Evolutionary conservation across 208 protist genomes (phyloP), one percentile per base, ranked within the genome.

Genomic region (Trypanosoma conorhini): DNA sequence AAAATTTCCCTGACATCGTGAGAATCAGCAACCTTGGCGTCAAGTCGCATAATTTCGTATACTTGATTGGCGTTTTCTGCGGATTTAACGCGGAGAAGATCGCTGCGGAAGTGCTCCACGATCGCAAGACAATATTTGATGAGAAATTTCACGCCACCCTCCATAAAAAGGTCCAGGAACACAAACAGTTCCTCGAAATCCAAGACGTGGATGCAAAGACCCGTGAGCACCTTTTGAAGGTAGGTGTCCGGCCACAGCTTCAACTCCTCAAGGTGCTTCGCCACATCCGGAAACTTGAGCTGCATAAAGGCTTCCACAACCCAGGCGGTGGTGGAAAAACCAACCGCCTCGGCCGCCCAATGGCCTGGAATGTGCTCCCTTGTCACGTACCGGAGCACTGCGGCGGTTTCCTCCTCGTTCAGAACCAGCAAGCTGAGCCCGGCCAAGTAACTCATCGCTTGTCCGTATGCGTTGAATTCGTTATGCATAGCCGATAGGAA

Each of bases 231-330:
- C 73, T 96, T 96, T 72, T 96, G 91, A 26, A 96, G 79, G 72
- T 96, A 96, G 0, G 91, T 96, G 77, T 96, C 91, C 2, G 91
- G 91, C 88, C 88, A 94, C 67, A 96, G 87, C 22, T 94, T 94
- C 55, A 96, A 76, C 38, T 74, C 67, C 52, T 87, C 59, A 30
- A 96, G 78, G 70, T 96, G 91, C 48, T 82, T 71, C 24, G 88
- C 87, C 31, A 96, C 87, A 54, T 93, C 87, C 0, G 85, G 85
- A 62, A 86, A 80, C 40, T 67, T 46, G 54, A n/a, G n/a, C 66
- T 90, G 60, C 84, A 96, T 91, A 64, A 96, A 92, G 69, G 83
- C 55, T 80, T 96, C 85, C 19, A 93, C 87, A 65, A 94, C 85
- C 85, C 83, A 93, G 46, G 91, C 91, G 60, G 82, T 93, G 38